Percentiles rank a stretch among this genome's conserved stretches.
Conservation (phyloP, 257 asterid species). For the Solanum habrochaites region DNA sequence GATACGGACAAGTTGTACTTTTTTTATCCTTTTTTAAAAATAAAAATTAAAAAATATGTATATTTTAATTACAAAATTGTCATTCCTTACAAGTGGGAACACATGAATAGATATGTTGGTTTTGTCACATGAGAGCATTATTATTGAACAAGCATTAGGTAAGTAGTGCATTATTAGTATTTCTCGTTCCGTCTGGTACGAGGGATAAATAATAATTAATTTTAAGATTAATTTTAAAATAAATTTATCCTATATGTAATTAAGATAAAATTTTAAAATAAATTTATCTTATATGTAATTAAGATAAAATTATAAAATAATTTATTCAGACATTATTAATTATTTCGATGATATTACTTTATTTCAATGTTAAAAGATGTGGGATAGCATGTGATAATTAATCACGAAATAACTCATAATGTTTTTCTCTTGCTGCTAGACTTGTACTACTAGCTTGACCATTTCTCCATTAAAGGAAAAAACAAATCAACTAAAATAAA, state of each 20-base stretch:
- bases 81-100: slow-evolving; percentile 38
- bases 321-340: too few relatives aligned
- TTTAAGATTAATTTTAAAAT: too few relatives aligned
- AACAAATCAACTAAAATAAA: neutral
- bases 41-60: neutral
- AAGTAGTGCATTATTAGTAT: neutral
- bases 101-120: slow-evolving; percentile 8
- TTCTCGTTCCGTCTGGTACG: accelerated
- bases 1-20: slow-evolving; percentile 13
- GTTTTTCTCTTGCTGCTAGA: neutral
- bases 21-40: neutral
- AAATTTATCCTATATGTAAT: too few relatives aligned
- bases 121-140: slow-evolving; percentile 12
- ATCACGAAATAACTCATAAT: neutral
- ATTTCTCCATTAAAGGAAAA: neutral
- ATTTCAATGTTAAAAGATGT: too few relatives aligned
- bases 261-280: accelerated
- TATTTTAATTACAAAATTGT: neutral
- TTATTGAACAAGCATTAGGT: neutral
- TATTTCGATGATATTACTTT: too few relatives aligned
- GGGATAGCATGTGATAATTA: too few relatives aligned
- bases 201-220: neutral
- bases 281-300: too few relatives aligned
- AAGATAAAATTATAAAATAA: accelerated
- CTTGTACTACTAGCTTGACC: neutral